A percentile compares a stretch with the other conserved stretches of the same genome.
phyloP scores from a whole-genome alignment of 2,329 filamentous ascomycete genomes.

The Epichloe festucae region DNA sequence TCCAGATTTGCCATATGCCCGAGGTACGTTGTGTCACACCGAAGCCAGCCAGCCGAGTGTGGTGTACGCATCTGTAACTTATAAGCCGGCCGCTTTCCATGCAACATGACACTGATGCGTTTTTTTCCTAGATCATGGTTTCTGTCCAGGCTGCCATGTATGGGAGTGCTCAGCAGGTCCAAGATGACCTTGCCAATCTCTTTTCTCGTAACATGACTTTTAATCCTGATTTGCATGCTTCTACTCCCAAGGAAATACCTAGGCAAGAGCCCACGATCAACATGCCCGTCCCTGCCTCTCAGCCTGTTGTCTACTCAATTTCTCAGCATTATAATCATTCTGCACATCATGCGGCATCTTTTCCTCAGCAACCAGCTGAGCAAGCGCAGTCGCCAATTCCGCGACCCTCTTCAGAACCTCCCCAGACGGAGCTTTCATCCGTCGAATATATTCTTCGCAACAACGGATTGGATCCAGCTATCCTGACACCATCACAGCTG shows the following conservation, averaged over 20 bases:
- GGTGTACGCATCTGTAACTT: not conserved
- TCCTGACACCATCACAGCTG: constrained; percentile 61
- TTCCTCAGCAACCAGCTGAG: constrained; percentile 15
- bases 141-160: constrained; percentile 19
- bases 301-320: constrained; percentile 55
- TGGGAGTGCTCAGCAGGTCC: constrained; percentile 37
- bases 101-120: not conserved
- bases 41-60: not conserved
- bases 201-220: constrained; percentile 67
- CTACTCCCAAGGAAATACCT: constrained; percentile 13
- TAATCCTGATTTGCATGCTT: constrained; percentile 24
- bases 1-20: not conserved
- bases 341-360: constrained; percentile 39
- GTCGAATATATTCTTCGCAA: constrained; percentile 47
- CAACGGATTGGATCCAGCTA: constrained; percentile 56
- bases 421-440: constrained; percentile 33
- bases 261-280: constrained; percentile 16
- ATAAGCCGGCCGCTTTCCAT: not conserved
- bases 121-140: constrained; percentile 20
- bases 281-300: constrained; percentile 15
- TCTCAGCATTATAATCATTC: constrained; percentile 80
- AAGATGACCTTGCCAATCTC: constrained; percentile 72
- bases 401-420: constrained; percentile 37
- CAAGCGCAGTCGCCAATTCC: constrained; percentile 22
- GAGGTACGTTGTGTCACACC: constrained; percentile 2